Percentiles rank a stretch among this genome's conserved stretches.
These are phyloP conservation scores for Cyclotella atomus DNA, from an alignment of 108 stramenopile species.

Conservation along the genomic window DNA sequence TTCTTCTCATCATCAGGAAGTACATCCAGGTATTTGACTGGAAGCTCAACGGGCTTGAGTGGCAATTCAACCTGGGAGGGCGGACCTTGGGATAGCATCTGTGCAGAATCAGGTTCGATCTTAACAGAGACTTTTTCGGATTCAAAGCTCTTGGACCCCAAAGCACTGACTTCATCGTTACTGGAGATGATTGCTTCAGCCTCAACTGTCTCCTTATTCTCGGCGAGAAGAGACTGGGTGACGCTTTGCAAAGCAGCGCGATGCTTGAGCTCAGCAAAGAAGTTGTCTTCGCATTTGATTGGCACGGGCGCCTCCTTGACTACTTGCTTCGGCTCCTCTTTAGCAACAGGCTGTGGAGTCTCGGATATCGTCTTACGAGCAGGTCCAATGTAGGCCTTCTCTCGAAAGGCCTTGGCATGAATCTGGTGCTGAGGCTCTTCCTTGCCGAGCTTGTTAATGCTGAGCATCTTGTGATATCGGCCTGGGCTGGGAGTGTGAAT, in stretches of 20 bases:
- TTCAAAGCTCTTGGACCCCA: constrained; percentile 6
- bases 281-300: neutral
- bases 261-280: constrained; percentile 7
- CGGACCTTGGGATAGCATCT: neutral
- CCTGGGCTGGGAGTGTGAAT: neutral
- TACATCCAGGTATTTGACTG: neutral
- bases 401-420: neutral
- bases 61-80: neutral
- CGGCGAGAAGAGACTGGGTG: neutral
- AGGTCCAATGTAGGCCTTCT: neutral
- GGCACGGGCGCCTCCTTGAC: no score
- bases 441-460: neutral
- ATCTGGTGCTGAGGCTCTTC: neutral
- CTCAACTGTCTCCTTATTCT: no score
- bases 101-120: neutral
- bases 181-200: no score
- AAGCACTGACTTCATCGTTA: neutral
- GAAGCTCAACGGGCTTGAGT: no score
- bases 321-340: neutral
- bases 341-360: neutral
- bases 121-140: neutral
- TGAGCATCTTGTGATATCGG: neutral
- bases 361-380: neutral
- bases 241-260: neutral
- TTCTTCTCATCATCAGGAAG: constrained; percentile 14